A percentile compares a stretch with the other conserved stretches of the same genome.
phyloP scores from a whole-genome alignment of 441 rosid species.

The Croton setiger region DNA sequence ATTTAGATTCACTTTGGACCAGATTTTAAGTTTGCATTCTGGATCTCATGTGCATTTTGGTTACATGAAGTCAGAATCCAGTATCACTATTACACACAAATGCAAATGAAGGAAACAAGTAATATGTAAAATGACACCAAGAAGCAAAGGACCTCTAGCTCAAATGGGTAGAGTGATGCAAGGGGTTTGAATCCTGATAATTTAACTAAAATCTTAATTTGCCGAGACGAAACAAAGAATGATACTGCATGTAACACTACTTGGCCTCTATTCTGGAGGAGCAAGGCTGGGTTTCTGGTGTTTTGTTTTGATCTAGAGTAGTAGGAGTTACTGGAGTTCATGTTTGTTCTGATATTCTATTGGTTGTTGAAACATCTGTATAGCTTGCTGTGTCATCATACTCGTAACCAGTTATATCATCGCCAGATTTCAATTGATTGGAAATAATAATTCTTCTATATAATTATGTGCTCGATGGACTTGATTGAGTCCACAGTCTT shows the following conservation, averaged over 20 bases:
- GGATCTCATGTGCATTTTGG: neutral
- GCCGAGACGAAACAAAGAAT: too few relatives aligned
- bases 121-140: neutral
- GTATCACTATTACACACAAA: neutral
- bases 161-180: too few relatives aligned
- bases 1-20: constrained; percentile 3
- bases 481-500: constrained; percentile 1
- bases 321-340: neutral
- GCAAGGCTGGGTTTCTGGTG: neutral
- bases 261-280: neutral
- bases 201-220: too few relatives aligned
- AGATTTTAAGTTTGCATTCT: neutral
- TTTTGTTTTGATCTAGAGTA: neutral
- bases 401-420: neutral
- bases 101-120: neutral
- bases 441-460: neutral
- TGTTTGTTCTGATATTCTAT: neutral
- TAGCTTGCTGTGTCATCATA: neutral
- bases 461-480: neutral
- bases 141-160: too few relatives aligned
- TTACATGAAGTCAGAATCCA: neutral
- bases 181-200: too few relatives aligned
- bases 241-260: neutral
- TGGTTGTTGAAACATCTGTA: neutral
- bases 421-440: neutral